These are phyloP conservation scores for Wickerhamomyces chaumierensis DNA, from an alignment of 805 yeast species.

Conservation along the genomic window DNA sequence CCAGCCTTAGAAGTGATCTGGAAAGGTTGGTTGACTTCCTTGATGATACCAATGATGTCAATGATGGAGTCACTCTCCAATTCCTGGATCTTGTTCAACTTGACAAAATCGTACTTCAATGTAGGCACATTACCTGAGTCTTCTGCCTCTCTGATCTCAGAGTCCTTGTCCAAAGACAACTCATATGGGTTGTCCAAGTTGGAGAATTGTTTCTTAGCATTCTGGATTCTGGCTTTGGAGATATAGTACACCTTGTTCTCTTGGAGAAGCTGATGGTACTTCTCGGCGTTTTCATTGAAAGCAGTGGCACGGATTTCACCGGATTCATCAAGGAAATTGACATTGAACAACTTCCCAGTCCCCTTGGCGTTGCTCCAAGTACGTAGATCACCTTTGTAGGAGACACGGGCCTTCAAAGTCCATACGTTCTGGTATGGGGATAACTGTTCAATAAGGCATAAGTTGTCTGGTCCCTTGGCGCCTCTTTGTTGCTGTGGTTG, in stretches of 20 bases:
- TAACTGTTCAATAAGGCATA: constrained; percentile 72
- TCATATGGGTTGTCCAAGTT: constrained; percentile 84
- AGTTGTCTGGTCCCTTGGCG: constrained; percentile 25
- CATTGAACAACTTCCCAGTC: constrained; percentile 82
- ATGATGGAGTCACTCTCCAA: constrained; percentile 61
- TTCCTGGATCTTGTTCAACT: constrained; percentile 52
- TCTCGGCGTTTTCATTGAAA: constrained; percentile 78
- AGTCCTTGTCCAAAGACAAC: constrained; percentile 68
- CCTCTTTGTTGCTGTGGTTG: constrained; percentile 5
- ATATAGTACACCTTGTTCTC: constrained; percentile 87
- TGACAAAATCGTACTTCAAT: constrained; percentile 64
- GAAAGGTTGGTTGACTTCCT: constrained; percentile 61
- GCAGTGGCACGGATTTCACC: constrained; percentile 96
- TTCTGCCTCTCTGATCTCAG: constrained; percentile 58
- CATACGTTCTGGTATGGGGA: constrained; percentile 87
- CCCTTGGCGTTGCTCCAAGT: constrained; percentile 83
- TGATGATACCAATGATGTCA: constrained; percentile 83
- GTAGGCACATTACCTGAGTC: constrained; percentile 66
- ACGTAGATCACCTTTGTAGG: constrained; percentile 77
- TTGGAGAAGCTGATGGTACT: constrained; percentile 60
- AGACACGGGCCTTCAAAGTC: constrained; percentile 89
- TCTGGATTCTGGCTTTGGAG: constrained; percentile 68
- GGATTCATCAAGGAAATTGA: constrained; percentile 83
- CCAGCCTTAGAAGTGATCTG: constrained; percentile 87
- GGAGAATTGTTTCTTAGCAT: constrained; percentile 79